phyloP scores from a whole-genome alignment of 108 stramenopile genomes.

The Asterionellopsis glacialis region DNA sequence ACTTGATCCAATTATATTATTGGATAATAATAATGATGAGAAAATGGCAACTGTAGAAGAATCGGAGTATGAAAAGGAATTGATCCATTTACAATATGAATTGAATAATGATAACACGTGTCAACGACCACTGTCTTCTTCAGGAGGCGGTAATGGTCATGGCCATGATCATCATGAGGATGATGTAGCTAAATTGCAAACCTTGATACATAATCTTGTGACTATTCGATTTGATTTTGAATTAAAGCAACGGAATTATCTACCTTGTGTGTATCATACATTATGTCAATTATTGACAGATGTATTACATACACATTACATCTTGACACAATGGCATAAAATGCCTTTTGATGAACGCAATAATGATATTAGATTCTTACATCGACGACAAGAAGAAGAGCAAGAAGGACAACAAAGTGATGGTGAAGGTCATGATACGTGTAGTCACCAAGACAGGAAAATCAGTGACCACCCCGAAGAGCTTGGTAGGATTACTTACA shows the following conservation, averaged over 20 bases:
- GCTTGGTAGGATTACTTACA: slow-evolving; percentile 21
- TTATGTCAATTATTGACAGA: slow-evolving; percentile 27
- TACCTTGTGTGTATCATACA: slow-evolving; percentile 35
- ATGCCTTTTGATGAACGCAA: not conserved
- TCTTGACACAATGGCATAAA: slow-evolving; percentile 22
- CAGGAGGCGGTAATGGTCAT: too few relatives aligned
- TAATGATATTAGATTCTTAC: too few relatives aligned
- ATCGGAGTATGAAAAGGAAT: slow-evolving; percentile 31
- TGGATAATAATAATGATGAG: too few relatives aligned
- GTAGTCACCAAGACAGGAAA: not conserved
- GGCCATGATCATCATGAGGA: slow-evolving; percentile 10
- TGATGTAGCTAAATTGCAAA: slow-evolving; percentile 14
- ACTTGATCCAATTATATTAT: slow-evolving; percentile 27
- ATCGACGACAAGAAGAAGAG: not conserved
- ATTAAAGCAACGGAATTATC: slow-evolving; percentile 8
- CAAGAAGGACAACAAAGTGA: not conserved
- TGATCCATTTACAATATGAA: slow-evolving; percentile 13
- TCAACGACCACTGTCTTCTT: too few relatives aligned
- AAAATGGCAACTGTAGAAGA: slow-evolving; percentile 15
- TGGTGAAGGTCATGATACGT: not conserved
- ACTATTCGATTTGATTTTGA: slow-evolving; percentile 55
- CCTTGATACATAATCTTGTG: slow-evolving; percentile 35
- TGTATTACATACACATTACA: slow-evolving; percentile 19
- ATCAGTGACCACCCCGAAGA: slow-evolving; percentile 1
- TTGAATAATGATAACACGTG: slow-evolving; percentile 12